A percentile compares a stretch with the other conserved stretches of the same genome.
Conservation (phyloP, 495 filamentous ascomycete species). For the Chaetomidium leptoderma region DNA sequence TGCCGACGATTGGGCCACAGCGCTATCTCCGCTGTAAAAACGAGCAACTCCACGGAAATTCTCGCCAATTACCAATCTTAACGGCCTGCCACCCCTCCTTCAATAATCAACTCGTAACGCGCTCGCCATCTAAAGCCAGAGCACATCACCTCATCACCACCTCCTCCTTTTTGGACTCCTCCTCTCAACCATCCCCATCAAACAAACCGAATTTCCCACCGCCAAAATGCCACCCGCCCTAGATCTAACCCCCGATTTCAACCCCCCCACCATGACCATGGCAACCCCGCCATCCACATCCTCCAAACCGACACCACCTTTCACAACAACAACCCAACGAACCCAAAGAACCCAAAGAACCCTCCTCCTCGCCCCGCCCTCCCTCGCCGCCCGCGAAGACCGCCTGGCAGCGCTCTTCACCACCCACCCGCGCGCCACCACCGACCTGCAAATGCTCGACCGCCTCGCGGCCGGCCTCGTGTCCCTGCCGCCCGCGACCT, state of each 20-base stretch:
- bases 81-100: neutral
- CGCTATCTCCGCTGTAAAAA: conserved; percentile 17
- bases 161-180: neutral
- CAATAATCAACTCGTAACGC: neutral
- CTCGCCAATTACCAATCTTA: conserved; percentile 15
- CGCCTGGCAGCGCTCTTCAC: conserved; percentile 43
- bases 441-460: conserved; percentile 98
- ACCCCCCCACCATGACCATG: conserved; percentile 20
- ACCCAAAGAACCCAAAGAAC: conserved; percentile 30
- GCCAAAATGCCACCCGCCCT: conserved; percentile 16
- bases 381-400: conserved; percentile 48
- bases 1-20: conserved; percentile 12
- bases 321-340: conserved; percentile 1
- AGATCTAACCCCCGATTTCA: conserved; percentile 30
- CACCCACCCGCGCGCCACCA: conserved; percentile 63
- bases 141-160: neutral
- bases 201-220: neutral
- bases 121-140: neutral
- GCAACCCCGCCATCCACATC: conserved; percentile 8
- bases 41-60: conserved; percentile 20
- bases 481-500: conserved; percentile 67
- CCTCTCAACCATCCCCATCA: neutral
- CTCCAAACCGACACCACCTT: neutral
- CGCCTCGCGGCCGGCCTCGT: conserved; percentile 81
- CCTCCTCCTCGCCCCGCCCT: conserved; percentile 53